phyloP scores from a whole-genome alignment of 192 early-diverging fungal species.

The Gryganskiella cystojenkinii region DNA sequence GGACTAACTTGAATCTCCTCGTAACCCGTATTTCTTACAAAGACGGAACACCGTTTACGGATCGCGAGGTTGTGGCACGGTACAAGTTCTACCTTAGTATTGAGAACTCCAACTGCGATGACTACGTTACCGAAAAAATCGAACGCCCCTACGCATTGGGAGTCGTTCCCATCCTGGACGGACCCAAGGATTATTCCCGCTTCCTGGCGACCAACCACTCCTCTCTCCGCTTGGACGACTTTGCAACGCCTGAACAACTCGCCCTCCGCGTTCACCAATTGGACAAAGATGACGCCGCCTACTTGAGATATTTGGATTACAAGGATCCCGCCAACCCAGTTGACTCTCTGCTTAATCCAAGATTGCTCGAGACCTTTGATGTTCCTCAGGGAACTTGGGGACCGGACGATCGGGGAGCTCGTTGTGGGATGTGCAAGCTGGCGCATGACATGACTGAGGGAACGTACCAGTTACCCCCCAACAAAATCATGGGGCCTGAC shows the following conservation, averaged over 20 bases:
- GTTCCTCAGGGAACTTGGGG: slow-evolving; percentile 5
- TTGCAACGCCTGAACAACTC: slow-evolving; percentile 21
- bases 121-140: slow-evolving; percentile 51
- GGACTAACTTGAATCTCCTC: not conserved
- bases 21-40: not conserved
- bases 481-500: slow-evolving; percentile 16
- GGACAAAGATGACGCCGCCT: slow-evolving; percentile 9
- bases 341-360: slow-evolving; percentile 15
- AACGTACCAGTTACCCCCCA: not conserved
- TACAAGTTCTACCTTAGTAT: slow-evolving; percentile 50
- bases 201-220: slow-evolving; percentile 36
- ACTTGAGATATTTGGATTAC: slow-evolving; percentile 22
- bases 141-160: slow-evolving; percentile 24
- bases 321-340: slow-evolving; percentile 4
- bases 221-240: slow-evolving; percentile 30
- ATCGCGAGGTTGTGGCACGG: slow-evolving; percentile 4
- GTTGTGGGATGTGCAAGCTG: slow-evolving; percentile 19
- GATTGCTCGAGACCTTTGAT: slow-evolving; percentile 16
- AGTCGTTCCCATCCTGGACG: slow-evolving; percentile 40
- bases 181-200: slow-evolving; percentile 44
- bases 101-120: slow-evolving; percentile 47
- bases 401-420: slow-evolving; percentile 8
- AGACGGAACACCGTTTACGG: not conserved
- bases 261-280: slow-evolving; percentile 16
- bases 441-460: slow-evolving; percentile 21